Base-by-base conservation (phyloP, 306 rosid species). In the Sesbania bispinosa region DNA sequence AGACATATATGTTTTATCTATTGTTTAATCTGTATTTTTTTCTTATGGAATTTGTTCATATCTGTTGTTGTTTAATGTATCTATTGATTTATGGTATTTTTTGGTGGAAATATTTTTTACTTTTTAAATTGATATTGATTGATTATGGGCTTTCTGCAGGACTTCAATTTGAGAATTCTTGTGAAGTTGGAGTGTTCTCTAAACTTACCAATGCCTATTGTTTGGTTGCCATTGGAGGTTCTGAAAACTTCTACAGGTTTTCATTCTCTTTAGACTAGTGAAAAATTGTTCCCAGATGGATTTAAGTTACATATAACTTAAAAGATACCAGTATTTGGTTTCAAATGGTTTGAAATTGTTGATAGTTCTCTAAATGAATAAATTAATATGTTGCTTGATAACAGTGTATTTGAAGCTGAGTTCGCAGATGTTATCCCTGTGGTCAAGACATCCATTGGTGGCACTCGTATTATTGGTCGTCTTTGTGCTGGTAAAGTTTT, bases 151-250 rank as follows among this genome's bases (percentile, higher is more conserved):
- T 61, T 32, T 57, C 20, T 74, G 60, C 75, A 95, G 97, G 99
- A 70, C 79, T 95, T 60, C 91, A 86, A 87, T 95, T 95, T 73
- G 99, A 95, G 80, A 95, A 95, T 78, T 79, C 83, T 10, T 95
- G 96, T 75, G 97, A 95, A 20, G 39, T 95, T 62, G 99, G 99
- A 33, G 99, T 88, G 10, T 95, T 95, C 69, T 91, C 96, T n/a
- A 95, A 95, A 85, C 96, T 95, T 50, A 91, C 96, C 11, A 95
- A 95, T 75, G 93, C 92, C 2, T 95, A 88, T 82, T 95, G 99
- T 62, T 81, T 95, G 93, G 99, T 95, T 70, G 92, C 97, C 32
- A 95, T 91, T 39, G 99, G 99, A 42, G 99, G 97, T 59, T 95
- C 99, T 10, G 99, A 95, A 73, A 85, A 73, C 76, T 95, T 95